Evolutionary conservation across 768 basidiomycete genomes (phyloP).

Genomic region (Crepidotus variabilis): DNA sequence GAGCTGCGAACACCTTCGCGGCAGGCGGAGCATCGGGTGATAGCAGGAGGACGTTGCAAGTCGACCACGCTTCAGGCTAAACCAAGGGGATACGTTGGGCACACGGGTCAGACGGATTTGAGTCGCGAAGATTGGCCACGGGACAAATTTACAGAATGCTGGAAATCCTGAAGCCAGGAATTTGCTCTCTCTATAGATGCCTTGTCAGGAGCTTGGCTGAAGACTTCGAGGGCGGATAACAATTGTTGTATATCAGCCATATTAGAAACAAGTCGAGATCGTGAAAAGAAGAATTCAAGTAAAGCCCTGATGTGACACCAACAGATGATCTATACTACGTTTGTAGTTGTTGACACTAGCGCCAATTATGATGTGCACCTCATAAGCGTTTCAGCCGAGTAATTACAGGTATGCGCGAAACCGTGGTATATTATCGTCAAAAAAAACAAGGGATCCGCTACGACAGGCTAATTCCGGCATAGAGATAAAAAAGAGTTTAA

Average conservation of each 20-base stretch:
- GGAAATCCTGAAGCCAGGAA: slow-evolving; percentile 96
- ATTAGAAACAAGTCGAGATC: slow-evolving; percentile 17
- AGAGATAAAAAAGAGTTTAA: slow-evolving; percentile 38
- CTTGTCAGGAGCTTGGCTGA: slow-evolving; percentile 80
- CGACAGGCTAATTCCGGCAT: slow-evolving; percentile 34
- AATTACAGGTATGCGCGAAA: slow-evolving; percentile 19
- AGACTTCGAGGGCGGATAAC: slow-evolving; percentile 75
- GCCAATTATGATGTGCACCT: slow-evolving; percentile 2
- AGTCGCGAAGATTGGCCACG: slow-evolving; percentile 55
- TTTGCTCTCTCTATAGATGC: slow-evolving; percentile 82
- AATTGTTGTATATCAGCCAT: slow-evolving; percentile 74
- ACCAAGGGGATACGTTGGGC: slow-evolving; percentile 50
- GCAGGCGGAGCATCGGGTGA: slow-evolving; percentile 72
- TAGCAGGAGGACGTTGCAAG: slow-evolving; percentile 87
- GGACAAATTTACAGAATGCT: slow-evolving; percentile 92
- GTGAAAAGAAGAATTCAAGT: slow-evolving; percentile 11
- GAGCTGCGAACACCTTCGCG: slow-evolving; percentile 91
- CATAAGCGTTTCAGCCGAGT: neutral
- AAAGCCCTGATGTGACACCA: slow-evolving; percentile 10
- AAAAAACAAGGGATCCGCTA: slow-evolving; percentile 25
- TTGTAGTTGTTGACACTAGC: slow-evolving; percentile 35
- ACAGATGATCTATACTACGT: slow-evolving; percentile 16
- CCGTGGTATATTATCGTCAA: slow-evolving; percentile 45
- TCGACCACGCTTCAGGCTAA: slow-evolving; percentile 96
- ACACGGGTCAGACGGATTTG: slow-evolving; percentile 59